A percentile compares a stretch with the other conserved stretches of the same genome.
These are phyloP conservation scores for Phytophthora ramorum DNA, from an alignment of 352 stramenopile genomes.

Conservation along the genomic window DNA sequence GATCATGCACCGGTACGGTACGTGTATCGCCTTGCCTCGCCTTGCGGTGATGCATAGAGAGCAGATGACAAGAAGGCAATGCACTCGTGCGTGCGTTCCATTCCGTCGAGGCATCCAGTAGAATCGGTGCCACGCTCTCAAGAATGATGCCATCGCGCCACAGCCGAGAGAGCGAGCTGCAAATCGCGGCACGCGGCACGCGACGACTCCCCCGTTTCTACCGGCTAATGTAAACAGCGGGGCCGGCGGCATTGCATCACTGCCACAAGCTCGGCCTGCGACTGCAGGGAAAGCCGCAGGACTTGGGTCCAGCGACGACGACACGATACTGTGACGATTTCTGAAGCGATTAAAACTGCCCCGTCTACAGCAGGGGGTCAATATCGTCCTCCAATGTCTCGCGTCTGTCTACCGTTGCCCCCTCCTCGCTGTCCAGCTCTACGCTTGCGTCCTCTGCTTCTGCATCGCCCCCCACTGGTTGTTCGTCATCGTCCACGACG, in stretches of 20 bases:
- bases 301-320: conserved; percentile 8
- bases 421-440: background rate
- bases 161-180: conserved; percentile 1
- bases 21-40: background rate
- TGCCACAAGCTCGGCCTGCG: background rate
- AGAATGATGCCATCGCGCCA: background rate
- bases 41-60: background rate
- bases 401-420: background rate
- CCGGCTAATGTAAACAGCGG: conserved; percentile 2
- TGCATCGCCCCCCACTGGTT: too few species aligned
- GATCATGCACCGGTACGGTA: too few species aligned
- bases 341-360: conserved; percentile 28
- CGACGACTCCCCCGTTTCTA: conserved; percentile 9
- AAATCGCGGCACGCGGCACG: conserved; percentile 13
- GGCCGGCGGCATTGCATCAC: background rate
- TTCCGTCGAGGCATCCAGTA: background rate
- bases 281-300: background rate
- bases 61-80: conserved; percentile 8
- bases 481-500: too few species aligned
- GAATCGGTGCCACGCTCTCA: conserved; percentile 1
- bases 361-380: conserved; percentile 26
- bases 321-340: conserved; percentile 23
- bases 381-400: conserved; percentile 17
- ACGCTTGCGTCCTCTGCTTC: background rate
- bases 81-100: background rate